Evolutionary conservation across 1,139 yeast genomes (phyloP).

Genomic region (Blastobotrys elegans): DNA sequence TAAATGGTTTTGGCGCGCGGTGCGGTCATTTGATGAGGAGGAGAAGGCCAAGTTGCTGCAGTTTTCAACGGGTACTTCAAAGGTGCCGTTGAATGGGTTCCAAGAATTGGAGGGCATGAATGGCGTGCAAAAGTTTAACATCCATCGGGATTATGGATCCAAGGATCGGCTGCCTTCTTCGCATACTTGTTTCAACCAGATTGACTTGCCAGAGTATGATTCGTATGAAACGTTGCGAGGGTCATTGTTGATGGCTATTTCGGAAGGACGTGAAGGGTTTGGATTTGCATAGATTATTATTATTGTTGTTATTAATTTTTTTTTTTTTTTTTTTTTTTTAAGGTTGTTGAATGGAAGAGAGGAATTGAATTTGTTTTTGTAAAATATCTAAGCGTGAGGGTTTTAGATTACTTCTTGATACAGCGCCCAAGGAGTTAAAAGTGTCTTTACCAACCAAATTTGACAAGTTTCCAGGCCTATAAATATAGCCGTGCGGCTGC

Average conservation of each 20-base stretch:
- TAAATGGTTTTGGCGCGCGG: slow-evolving; percentile 99
- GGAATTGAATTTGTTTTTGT: no score
- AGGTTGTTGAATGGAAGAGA: not conserved
- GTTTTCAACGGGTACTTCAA: slow-evolving; percentile 96
- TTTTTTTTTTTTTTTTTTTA: not conserved
- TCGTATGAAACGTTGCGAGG: slow-evolving; percentile 81
- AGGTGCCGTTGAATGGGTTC: slow-evolving; percentile 93
- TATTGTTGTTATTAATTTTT: slow-evolving; percentile 1
- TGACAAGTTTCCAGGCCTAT: no score
- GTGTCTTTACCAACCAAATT: no score
- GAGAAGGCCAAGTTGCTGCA: slow-evolving; percentile 92
- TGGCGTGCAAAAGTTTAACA: slow-evolving; percentile 81
- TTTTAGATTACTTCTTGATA: no score
- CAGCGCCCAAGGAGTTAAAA: no score
- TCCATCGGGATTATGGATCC: slow-evolving; percentile 85
- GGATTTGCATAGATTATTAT: slow-evolving; percentile 57
- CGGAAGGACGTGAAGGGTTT: slow-evolving; percentile 96
- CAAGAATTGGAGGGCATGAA: slow-evolving; percentile 84
- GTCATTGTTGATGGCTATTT: slow-evolving; percentile 74
- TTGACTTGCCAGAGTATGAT: slow-evolving; percentile 90
- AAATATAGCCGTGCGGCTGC: no score
- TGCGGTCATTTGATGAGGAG: slow-evolving; percentile 87
- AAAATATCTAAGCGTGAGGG: no score
- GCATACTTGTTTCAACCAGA: slow-evolving; percentile 94
- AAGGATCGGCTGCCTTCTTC: slow-evolving; percentile 88